A percentile compares a stretch with the other conserved stretches of the same genome.
Conservation (phyloP, 108 stramenopile genomes). For the Fragilaria radians region DNA sequence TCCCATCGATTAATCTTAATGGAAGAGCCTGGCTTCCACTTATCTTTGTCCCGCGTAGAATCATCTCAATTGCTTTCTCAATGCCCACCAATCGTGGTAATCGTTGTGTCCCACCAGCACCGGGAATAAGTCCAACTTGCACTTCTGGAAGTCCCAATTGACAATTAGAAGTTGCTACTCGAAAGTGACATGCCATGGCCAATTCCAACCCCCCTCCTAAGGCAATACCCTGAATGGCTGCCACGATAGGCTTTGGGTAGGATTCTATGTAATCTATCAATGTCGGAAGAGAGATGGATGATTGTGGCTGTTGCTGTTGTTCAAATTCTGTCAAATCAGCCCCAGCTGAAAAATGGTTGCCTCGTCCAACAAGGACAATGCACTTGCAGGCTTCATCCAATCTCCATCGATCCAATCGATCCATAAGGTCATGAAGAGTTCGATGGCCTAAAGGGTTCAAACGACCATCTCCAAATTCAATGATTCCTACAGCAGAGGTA, state of each 20-base stretch:
- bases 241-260: constrained; percentile 91
- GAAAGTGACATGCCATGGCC: constrained; percentile 89
- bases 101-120: constrained; percentile 96
- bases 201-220: constrained; percentile 96
- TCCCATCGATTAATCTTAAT: constrained; percentile 54
- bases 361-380: constrained; percentile 82
- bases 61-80: constrained; percentile 72
- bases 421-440: constrained; percentile 32
- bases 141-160: constrained; percentile 93
- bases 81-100: constrained; percentile 84
- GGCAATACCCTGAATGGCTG: constrained; percentile 84
- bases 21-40: constrained; percentile 44
- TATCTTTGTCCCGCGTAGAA: constrained; percentile 69
- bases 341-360: constrained; percentile 90
- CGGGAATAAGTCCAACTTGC: constrained; percentile 92
- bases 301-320: background rate
- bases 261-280: constrained; percentile 52
- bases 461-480: no score
- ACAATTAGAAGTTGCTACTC: constrained; percentile 47
- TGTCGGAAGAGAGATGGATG: constrained; percentile 43
- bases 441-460: constrained; percentile 73
- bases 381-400: constrained; percentile 45
- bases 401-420: constrained; percentile 27
- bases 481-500: no score
- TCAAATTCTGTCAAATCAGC: constrained; percentile 96